Base-by-base conservation (phyloP, 768 basidiomycete genomes). In the Pulveroboletus sp. region DNA sequence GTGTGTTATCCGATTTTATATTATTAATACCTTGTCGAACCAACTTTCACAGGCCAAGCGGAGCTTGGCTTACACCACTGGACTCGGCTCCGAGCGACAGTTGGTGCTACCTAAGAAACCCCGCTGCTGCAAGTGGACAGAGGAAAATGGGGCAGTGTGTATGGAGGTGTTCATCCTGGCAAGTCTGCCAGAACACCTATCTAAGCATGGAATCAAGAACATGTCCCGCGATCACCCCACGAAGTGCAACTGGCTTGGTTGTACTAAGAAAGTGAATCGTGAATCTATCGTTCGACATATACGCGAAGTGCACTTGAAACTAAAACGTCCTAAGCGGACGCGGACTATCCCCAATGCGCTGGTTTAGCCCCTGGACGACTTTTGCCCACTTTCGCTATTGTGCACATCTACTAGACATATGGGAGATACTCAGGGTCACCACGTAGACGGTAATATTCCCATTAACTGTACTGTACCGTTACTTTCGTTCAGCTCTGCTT, bases 261-360 rank as follows among this genome's bases (percentile, higher is more conserved):
- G 61, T 7, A 44, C 6, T 41, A 30, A 4, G 26, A 39, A 8
- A 4, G 27, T 64, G 6, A 64, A 63, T 8, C 61, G 64, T 2
- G 55, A 63, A 37, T 55, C 56, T 6, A 60, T 64, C 10, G 27
- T 36, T 24, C 18, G 63, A 2, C 63, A 66, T 2, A n/a, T 53
- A 1, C 26, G 53, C 0, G 63, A 64, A 24, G 38, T 54, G 0
- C 63, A 64, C 9, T 1, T 60, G 5, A 13, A 9, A 7, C 1
- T 43, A 10, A 63, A 27, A 17, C 63, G 58, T 18, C 11, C 46
- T 6, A 47, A 39, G 47, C 33, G 14, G 21, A 8, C 8, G 4
- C 11, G 40, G 24, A 28, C 35, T 39, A n/a, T n/a, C n/a, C n/a
- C n/a, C n/a, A n/a, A n/a, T n/a, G 26, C 21, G 15, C 39, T 6